Evolutionary conservation across 1,139 yeast genomes (phyloP).

Genomic region (Suhomyces yuchorum): DNA sequence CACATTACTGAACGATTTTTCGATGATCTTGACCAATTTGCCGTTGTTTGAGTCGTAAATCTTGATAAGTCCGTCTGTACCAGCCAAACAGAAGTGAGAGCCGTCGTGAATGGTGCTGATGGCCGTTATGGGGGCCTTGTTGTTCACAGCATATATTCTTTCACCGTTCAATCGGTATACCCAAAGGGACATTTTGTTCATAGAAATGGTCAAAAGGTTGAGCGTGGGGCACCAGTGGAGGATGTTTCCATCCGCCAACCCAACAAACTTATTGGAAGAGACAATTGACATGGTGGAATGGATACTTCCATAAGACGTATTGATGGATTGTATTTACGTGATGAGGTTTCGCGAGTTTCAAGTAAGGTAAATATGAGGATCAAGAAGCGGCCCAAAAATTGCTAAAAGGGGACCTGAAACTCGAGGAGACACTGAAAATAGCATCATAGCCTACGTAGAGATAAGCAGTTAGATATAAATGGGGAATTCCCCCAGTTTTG

Average conservation of each 20-base stretch:
- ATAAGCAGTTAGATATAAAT: too few relatives aligned
- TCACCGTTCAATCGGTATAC: conserved; percentile 59
- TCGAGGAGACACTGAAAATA: too few relatives aligned
- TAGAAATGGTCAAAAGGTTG: conserved; percentile 53
- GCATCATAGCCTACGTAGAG: too few relatives aligned
- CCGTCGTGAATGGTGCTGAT: conserved; percentile 43
- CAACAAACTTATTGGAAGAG: conserved; percentile 31
- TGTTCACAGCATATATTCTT: conserved; percentile 52
- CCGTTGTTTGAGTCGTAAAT: conserved; percentile 56
- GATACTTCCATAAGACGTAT: background rate
- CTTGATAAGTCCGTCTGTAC: conserved; percentile 46
- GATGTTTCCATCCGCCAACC: conserved; percentile 44
- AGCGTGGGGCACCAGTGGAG: conserved; percentile 59
- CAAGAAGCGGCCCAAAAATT: background rate
- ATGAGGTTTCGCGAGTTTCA: background rate
- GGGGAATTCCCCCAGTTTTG: background rate
- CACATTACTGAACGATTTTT: conserved; percentile 22
- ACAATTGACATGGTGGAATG: conserved; percentile 4
- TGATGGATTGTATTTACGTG: background rate
- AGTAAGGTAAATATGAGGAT: background rate
- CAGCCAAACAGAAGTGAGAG: conserved; percentile 46
- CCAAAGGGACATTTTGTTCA: conserved; percentile 51
- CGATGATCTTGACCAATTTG: conserved; percentile 31
- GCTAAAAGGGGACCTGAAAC: too few relatives aligned
- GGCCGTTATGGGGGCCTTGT: conserved; percentile 35